A percentile compares a stretch with the other conserved stretches of the same genome.
These are phyloP conservation scores for Mayamaea pseudoterrestris DNA, from an alignment of 108 stramenopile genomes.

Conservation along the genomic window DNA sequence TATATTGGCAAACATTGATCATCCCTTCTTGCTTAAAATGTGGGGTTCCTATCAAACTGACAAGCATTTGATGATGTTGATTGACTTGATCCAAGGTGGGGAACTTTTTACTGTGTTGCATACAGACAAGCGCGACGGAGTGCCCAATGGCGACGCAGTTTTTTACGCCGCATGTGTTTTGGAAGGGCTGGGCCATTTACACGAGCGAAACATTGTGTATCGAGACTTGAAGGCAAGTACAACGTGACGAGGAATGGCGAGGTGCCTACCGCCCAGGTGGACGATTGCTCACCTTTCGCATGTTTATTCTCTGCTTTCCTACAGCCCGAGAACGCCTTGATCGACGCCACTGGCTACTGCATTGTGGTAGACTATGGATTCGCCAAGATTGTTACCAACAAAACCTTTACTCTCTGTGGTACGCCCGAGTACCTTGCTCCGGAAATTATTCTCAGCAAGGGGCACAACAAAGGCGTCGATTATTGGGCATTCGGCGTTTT, in stretches of 20 bases:
- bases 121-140: conserved; percentile 20
- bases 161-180: conserved; percentile 61
- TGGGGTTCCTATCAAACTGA: conserved; percentile 79
- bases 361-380: conserved; percentile 87
- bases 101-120: conserved; percentile 74
- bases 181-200: conserved; percentile 6
- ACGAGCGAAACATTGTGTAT: conserved; percentile 61
- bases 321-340: conserved; percentile 87
- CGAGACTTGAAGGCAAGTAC: conserved; percentile 91
- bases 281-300: too few relatives aligned
- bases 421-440: conserved; percentile 95
- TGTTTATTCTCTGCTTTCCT: too few relatives aligned
- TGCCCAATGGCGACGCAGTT: conserved; percentile 42
- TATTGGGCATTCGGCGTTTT: conserved; percentile 95
- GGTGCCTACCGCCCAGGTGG: too few relatives aligned
- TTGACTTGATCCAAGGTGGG: conserved; percentile 75
- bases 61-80: conserved; percentile 69
- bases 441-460: conserved; percentile 89
- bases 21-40: conserved; percentile 85
- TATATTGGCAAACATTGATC: conserved; percentile 79
- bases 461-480: conserved; percentile 96
- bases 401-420: conserved; percentile 90
- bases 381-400: conserved; percentile 83
- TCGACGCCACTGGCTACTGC: conserved; percentile 81
- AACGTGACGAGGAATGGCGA: too few relatives aligned